A percentile compares a stretch with the other conserved stretches of the same genome.
Conservation (phyloP, 176 grass and related monocot genomes). For the Carex littledalei region DNA sequence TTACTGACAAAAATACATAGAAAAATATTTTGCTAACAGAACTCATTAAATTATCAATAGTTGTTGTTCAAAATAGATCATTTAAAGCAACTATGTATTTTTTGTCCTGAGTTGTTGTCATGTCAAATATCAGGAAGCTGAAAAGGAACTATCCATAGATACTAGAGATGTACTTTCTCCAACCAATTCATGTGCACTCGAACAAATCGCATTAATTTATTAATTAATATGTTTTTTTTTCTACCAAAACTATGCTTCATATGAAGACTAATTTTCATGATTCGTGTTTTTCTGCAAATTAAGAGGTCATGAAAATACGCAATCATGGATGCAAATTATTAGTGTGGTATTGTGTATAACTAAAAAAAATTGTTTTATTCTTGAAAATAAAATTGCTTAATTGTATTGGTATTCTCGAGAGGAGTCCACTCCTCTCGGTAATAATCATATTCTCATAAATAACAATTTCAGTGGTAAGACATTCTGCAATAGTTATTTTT, state of each 20-base stretch:
- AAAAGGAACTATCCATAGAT: neutral
- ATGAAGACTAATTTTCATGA: neutral
- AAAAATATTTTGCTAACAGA: neutral
- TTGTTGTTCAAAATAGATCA: neutral
- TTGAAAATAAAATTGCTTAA: no score
- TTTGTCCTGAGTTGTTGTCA: neutral
- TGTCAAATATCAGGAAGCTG: neutral
- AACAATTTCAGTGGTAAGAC: no score
- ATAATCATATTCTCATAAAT: no score
- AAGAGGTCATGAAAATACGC: no score
- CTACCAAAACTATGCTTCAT: neutral
- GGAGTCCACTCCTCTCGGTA: no score
- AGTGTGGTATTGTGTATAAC: neutral
- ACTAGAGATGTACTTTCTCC: constrained; percentile 5
- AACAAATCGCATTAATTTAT: neutral
- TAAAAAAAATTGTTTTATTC: no score
- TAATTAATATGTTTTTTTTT: neutral
- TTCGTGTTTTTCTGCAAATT: no score
- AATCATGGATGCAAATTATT: neutral
- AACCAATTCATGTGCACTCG: neutral
- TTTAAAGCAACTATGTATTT: neutral
- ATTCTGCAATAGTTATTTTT: no score
- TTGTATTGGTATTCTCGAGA: no score
- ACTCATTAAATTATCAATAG: neutral
- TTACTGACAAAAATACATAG: neutral